Conservation (phyloP, 2,329 filamentous ascomycete genomes). For the Blastomyces silverae region DNA sequence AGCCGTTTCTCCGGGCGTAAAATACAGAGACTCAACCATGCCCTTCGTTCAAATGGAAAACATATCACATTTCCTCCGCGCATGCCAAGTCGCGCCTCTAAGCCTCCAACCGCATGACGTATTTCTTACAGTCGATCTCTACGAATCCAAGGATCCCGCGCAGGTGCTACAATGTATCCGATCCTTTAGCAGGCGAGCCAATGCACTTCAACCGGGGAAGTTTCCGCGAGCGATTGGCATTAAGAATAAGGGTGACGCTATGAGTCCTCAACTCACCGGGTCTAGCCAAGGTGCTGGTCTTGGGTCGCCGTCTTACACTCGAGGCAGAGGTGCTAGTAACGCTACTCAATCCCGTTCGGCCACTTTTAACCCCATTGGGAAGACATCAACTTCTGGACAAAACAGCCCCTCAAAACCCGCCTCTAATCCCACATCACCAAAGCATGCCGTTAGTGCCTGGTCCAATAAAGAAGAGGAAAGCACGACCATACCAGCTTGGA, state of each 20-base stretch:
- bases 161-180: constrained; percentile 90
- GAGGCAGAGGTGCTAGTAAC: constrained; percentile 49
- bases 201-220: constrained; percentile 62
- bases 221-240: constrained; percentile 74
- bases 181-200: constrained; percentile 83
- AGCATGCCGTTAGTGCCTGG: constrained; percentile 68
- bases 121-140: constrained; percentile 95
- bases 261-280: constrained; percentile 64
- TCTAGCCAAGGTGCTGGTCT: constrained; percentile 46
- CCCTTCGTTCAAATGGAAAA: constrained; percentile 99
- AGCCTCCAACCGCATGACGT: constrained; percentile 88
- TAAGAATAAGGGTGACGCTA: constrained; percentile 52
- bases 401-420: constrained; percentile 59
- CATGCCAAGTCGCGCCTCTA: constrained; percentile 76
- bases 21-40: constrained; percentile 88
- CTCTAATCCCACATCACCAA: constrained; percentile 44
- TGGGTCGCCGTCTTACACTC: constrained; percentile 36
- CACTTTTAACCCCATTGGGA: constrained; percentile 42
- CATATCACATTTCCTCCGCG: constrained; percentile 88
- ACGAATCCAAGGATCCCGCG: constrained; percentile 88
- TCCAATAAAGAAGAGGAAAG: constrained; percentile 77
- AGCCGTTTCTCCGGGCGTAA: constrained; percentile 66
- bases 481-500: constrained; percentile 84
- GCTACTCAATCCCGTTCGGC: constrained; percentile 40
- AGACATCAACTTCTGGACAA: constrained; percentile 41